Evolutionary conservation across 257 asterid genomes (phyloP), one percentile per base, ranked within the genome.

Genomic region (Lycium barbarum): DNA sequence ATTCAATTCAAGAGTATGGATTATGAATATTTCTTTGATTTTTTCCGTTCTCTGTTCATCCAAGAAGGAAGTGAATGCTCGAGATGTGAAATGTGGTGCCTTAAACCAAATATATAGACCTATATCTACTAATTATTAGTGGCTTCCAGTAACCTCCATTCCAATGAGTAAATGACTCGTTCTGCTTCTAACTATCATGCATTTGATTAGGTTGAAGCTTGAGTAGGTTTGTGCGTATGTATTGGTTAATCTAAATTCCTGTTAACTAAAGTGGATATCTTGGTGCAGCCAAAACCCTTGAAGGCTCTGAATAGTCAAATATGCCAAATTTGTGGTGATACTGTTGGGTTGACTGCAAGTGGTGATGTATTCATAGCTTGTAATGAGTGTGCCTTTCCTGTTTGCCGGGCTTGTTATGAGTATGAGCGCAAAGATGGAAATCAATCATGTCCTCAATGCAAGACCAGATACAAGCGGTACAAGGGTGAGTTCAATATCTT

Each of bases 331-430:
- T 94, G 98, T 89, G 98, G 96, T 54, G 98, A 94, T 83, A 87
- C 91, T 36, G 97, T 96, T 84, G 98, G 97, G 73, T 83, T 90
- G 66, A 86, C 90, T 54, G 90, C 88, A 45, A 89, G 17, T 86
- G 99, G 98, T 22, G 97, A 96, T 73, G 84, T 89, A 13, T 96
- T 96, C 86, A 95, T 96, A 86, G 98, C 98, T 86, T 95, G 99
- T 90, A 92, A 95, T 51, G 99, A 95, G 87, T 95, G 99, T 81
- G 98, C 94, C 40, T 94, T 94, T 88, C 99, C 99, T 10, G 98
- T 94, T 83, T 95, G 98, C 87, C 94, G 98, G 71, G 91, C 96
- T 86, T 95, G 99, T 84, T 95, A 95, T 79, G 99, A 95, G 85
- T 95, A 94, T 4, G 99, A 95, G 88, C 88, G 99, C 70, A 95